phyloP scores from a whole-genome alignment of 2,329 filamentous ascomycete species.

The Aspergillus piperis region DNA sequence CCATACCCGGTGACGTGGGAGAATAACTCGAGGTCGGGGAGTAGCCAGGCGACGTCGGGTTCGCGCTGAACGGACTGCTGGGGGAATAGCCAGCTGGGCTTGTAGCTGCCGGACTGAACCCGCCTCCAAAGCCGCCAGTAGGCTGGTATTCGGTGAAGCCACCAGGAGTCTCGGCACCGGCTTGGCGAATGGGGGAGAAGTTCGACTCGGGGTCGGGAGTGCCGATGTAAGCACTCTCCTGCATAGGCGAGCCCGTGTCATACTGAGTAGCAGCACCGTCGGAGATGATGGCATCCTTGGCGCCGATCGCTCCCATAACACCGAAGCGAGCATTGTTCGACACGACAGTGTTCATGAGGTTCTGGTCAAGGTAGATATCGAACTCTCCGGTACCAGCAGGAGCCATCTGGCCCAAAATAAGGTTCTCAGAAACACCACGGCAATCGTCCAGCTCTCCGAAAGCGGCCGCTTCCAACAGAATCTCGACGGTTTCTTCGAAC shows the following conservation, averaged over 20 bases:
- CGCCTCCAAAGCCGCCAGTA: constrained; percentile 61
- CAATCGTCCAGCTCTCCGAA: constrained; percentile 97
- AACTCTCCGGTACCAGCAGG: constrained; percentile 97
- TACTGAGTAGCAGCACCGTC: constrained; percentile 93
- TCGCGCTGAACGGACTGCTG: constrained; percentile 75
- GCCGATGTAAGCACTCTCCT: constrained; percentile 62
- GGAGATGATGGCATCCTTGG: constrained; percentile 69
- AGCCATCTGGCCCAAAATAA: constrained; percentile 96
- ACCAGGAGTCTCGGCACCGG: constrained; percentile 61
- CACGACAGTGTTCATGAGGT: constrained; percentile 93
- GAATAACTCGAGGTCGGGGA: constrained; percentile 67
- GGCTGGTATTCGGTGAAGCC: constrained; percentile 68
- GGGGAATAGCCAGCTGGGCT: constrained; percentile 66
- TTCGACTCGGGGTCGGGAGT: constrained; percentile 63
- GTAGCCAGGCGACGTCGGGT: constrained; percentile 68
- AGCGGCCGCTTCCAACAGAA: constrained; percentile 91
- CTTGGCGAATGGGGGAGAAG: constrained; percentile 74
- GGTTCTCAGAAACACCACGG: constrained; percentile 96
- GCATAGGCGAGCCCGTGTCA: constrained; percentile 68
- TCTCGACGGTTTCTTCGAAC: constrained; percentile 98
- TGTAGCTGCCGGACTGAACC: constrained; percentile 66
- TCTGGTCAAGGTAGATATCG: constrained; percentile 87
- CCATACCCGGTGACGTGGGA: constrained; percentile 70
- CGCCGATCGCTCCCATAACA: constrained; percentile 75
- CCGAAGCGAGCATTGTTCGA: constrained; percentile 87